Evolutionary conservation across 202 grass and related monocot genomes (phyloP), one percentile per base, ranked within the genome.

Genomic region (Schoenoplectus tabernaemontani): DNA sequence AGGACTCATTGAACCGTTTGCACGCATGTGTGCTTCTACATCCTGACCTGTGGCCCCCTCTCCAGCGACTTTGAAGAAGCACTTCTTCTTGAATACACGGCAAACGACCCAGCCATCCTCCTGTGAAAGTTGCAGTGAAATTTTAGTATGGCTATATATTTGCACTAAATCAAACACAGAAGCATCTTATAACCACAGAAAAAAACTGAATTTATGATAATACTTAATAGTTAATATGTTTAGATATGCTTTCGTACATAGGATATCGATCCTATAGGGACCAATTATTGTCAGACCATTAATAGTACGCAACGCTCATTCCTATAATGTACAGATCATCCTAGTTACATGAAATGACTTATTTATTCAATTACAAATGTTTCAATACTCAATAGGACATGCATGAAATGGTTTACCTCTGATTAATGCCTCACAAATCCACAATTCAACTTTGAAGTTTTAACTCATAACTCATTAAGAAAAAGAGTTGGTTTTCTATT

Each of bases 61-160:
- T 16, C 85, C 88, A n/a, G 85, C 88, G 24, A 92, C 84, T 67
- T 99, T 99, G 51, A 99, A 99, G 80, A 99, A 99, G 61, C 90
- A 99, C 83, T 99, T 99, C 87, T 99, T 99, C 88, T 99, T 99
- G 88, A 96, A 99, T 59, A 99, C 96, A 38, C 96, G 85, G 86
- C 92, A 99, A 28, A 87, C 91, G 73, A 99, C 96, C 96, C 96
- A 99, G 69, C 92, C 96, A 53, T 99, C 96, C 76, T 99, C 96
- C 92, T 98, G 89, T 44, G 30, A 57, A 2, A 20, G 7, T 36
- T 8, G 8, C 69, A 54, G 17, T 5, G 22, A 81, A 33, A 61
- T n/a, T 19, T 10, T 61, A 59, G 16, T 39, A 46, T 1, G 4
- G 6, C 10, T 48, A 2, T 51, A 26, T 60, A 11, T 24, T 7